Conservation (phyloP, 1,284 basidiomycete genomes). For the Puccinia brachypodii region DNA sequence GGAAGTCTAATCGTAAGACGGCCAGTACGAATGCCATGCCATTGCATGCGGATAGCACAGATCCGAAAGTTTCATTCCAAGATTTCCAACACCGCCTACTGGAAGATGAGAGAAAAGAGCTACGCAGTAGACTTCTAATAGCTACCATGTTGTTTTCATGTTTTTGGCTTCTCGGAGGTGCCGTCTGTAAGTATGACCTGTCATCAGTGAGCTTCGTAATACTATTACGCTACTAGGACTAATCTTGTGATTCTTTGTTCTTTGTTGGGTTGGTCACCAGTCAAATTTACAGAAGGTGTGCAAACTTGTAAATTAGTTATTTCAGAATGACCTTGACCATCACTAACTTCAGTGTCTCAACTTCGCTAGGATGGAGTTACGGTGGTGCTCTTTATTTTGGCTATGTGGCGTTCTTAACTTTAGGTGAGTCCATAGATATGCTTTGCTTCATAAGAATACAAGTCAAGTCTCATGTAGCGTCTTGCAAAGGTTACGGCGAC, state of each 20-base stretch:
- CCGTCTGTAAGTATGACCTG: slow-evolving; percentile 28
- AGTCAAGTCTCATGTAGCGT: not conserved
- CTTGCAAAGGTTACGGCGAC: slow-evolving; percentile 38
- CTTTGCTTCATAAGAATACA: not conserved
- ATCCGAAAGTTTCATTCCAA: not conserved
- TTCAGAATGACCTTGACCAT: not conserved
- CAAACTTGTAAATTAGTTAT: not conserved
- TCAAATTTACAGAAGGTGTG: slow-evolving; percentile 44
- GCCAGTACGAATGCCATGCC: not conserved
- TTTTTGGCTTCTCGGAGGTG: slow-evolving; percentile 45
- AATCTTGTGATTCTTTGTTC: not conserved
- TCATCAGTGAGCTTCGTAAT: not conserved
- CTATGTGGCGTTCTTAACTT: slow-evolving; percentile 43
- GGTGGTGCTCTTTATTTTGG: slow-evolving; percentile 43
- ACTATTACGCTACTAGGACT: not conserved
- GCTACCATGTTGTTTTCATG: slow-evolving; percentile 21
- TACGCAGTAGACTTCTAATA: slow-evolving; percentile 20
- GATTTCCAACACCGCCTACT: slow-evolving; percentile 8
- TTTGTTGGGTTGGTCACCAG: not conserved
- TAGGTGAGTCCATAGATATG: slow-evolving; percentile 16
- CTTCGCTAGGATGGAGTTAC: slow-evolving; percentile 37
- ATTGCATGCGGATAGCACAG: not conserved
- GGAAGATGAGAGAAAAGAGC: slow-evolving; percentile 29
- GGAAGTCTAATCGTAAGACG: not conserved
- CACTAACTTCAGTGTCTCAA: not conserved